These are phyloP conservation scores for Plasmopara viticola DNA, from an alignment of 352 stramenopile genomes.

Conservation along the genomic window DNA sequence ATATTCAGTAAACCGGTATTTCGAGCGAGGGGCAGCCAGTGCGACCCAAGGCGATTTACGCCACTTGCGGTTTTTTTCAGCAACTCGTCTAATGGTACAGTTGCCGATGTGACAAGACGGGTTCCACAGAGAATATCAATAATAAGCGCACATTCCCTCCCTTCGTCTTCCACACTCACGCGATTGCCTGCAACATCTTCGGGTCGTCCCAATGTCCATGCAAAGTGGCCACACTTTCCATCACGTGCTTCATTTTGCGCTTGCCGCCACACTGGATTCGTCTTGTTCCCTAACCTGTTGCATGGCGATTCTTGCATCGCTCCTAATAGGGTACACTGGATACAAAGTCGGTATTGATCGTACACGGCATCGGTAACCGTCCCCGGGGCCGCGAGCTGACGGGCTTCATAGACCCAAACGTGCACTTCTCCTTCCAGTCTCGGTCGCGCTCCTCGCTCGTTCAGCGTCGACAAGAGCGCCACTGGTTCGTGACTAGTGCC, in stretches of 20 bases:
- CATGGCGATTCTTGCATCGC: slow-evolving; percentile 37
- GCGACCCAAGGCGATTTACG: slow-evolving; percentile 17
- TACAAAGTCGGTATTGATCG: slow-evolving; percentile 35
- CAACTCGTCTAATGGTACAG: slow-evolving; percentile 29
- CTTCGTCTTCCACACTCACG: slow-evolving; percentile 8
- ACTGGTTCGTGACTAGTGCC: slow-evolving; percentile 7
- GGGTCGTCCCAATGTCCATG: slow-evolving; percentile 26
- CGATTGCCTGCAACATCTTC: slow-evolving; percentile 8
- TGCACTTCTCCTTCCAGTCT: slow-evolving; percentile 34
- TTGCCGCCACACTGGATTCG: slow-evolving; percentile 35
- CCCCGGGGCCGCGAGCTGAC: slow-evolving; percentile 30
- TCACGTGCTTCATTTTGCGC: slow-evolving; percentile 18
- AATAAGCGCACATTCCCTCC: slow-evolving; percentile 33
- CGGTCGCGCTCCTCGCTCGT: slow-evolving; percentile 15
- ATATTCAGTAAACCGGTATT: slow-evolving; percentile 43
- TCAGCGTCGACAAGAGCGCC: slow-evolving; percentile 8
- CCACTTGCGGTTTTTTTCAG: slow-evolving; percentile 17
- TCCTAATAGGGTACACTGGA: slow-evolving; percentile 38
- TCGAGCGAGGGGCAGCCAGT: slow-evolving; percentile 42
- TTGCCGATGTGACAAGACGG: slow-evolving; percentile 33
- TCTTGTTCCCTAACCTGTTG: slow-evolving; percentile 35
- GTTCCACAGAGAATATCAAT: slow-evolving; percentile 55
- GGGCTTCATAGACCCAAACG: slow-evolving; percentile 48
- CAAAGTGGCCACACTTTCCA: slow-evolving; percentile 36
- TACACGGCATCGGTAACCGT: slow-evolving; percentile 42